Percentiles rank a stretch among this genome's conserved stretches.
Conservation (phyloP, 2,329 filamentous ascomycete genomes). For the Claviceps africana region DNA sequence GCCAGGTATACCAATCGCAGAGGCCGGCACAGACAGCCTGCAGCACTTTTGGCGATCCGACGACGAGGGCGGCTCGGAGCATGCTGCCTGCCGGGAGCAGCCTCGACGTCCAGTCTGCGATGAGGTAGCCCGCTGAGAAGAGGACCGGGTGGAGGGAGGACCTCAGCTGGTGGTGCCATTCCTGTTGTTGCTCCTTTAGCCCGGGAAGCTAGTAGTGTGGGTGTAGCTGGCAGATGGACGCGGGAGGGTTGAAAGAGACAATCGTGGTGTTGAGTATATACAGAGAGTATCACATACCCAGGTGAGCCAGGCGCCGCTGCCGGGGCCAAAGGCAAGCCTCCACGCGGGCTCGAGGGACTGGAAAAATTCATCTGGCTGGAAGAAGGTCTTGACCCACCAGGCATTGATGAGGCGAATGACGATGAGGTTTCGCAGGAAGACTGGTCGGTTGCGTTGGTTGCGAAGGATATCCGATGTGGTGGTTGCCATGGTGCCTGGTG, state of each 20-base stretch:
- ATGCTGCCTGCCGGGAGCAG: conserved; percentile 38
- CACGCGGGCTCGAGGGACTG: conserved; percentile 92
- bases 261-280: neutral
- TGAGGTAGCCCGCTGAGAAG: conserved; percentile 63
- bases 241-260: neutral
- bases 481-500: conserved; percentile 9
- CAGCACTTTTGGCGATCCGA: conserved; percentile 57
- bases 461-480: conserved; percentile 9
- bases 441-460: conserved; percentile 8
- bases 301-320: conserved; percentile 79
- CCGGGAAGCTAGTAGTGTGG: neutral
- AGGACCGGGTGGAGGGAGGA: conserved; percentile 84
- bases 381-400: conserved; percentile 70
- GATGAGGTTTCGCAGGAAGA: conserved; percentile 31
- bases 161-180: conserved; percentile 80
- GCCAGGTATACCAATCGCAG: conserved; percentile 80
- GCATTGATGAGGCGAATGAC: conserved; percentile 69
- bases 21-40: conserved; percentile 68
- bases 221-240: neutral
- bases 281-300: conserved; percentile 52
- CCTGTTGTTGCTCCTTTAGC: conserved; percentile 37
- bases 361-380: conserved; percentile 97
- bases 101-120: conserved; percentile 41
- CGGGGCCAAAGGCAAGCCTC: conserved; percentile 65
- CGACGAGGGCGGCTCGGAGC: conserved; percentile 50